Percentiles rank a stretch among this genome's conserved stretches.
Conservation (phyloP, 495 filamentous ascomycete genomes). For the Margaritispora aquatica region DNA sequence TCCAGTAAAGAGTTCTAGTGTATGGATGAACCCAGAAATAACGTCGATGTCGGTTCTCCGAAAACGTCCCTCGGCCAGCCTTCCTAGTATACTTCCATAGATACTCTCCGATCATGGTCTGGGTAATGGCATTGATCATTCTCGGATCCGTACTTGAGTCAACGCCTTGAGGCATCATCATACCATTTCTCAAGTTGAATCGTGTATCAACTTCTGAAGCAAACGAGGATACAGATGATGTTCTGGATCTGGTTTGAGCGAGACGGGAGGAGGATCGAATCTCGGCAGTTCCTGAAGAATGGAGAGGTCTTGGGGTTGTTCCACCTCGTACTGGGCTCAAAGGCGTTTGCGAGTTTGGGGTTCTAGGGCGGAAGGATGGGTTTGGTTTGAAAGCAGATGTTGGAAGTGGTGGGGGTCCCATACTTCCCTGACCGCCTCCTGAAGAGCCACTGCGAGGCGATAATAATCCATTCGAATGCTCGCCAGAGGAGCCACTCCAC, state of each 20-base stretch:
- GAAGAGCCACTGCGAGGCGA: not conserved
- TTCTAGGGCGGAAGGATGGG: slow-evolving; percentile 56
- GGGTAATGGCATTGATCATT: slow-evolving; percentile 99
- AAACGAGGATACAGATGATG: slow-evolving; percentile 92
- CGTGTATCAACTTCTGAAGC: slow-evolving; percentile 86
- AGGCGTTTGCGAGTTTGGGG: slow-evolving; percentile 47
- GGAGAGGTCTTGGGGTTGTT: slow-evolving; percentile 44
- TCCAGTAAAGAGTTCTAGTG: slow-evolving; percentile 96
- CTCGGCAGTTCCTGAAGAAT: slow-evolving; percentile 31
- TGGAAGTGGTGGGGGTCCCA: slow-evolving; percentile 83
- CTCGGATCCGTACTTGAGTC: slow-evolving; percentile 75
- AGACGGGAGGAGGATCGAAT: slow-evolving; percentile 33
- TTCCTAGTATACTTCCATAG: slow-evolving; percentile 98
- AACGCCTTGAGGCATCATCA: slow-evolving; percentile 52
- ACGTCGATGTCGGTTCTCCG: slow-evolving; percentile 78
- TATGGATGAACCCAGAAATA: slow-evolving; percentile 99
- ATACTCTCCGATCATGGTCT: slow-evolving; percentile 99
- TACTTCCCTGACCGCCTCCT: slow-evolving; percentile 41
- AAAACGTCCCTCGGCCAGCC: slow-evolving; percentile 78
- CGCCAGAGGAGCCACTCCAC: not conserved
- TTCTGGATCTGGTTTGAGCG: slow-evolving; percentile 20
- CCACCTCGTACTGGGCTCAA: slow-evolving; percentile 32
- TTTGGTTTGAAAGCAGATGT: slow-evolving; percentile 65
- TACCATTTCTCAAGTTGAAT: slow-evolving; percentile 66
- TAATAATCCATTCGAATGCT: not conserved